Evolutionary conservation across 2,329 filamentous ascomycete species (phyloP).

Genomic region (Ophiostoma angusticollis): DNA sequence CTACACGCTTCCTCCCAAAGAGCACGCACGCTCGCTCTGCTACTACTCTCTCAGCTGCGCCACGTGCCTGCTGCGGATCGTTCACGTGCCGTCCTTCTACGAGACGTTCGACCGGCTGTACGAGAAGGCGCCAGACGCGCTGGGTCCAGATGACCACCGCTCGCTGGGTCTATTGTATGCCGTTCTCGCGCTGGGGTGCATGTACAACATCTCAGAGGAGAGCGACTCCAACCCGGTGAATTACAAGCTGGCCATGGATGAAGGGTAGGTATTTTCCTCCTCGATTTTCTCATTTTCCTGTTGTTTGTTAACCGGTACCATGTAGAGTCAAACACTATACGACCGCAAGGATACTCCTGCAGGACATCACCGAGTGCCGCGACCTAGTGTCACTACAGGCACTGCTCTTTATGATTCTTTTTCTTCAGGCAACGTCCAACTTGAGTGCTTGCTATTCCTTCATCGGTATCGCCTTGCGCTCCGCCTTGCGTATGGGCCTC

Average conservation of each 20-base stretch:
- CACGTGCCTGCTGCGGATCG: conserved; percentile 50
- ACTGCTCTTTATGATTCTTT: conserved; percentile 67
- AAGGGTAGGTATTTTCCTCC: conserved; percentile 34
- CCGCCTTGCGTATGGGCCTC: conserved; percentile 63
- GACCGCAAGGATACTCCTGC: conserved; percentile 50
- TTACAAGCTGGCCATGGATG: conserved; percentile 39
- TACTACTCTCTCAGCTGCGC: conserved; percentile 44
- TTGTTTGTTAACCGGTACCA: not conserved
- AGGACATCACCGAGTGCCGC: conserved; percentile 55
- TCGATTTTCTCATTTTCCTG: conserved; percentile 1
- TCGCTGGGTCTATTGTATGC: conserved; percentile 61
- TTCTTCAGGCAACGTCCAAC: conserved; percentile 67
- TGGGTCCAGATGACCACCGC: conserved; percentile 50
- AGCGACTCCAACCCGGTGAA: conserved; percentile 32
- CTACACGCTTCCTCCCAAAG: conserved; percentile 57
- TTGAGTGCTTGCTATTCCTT: conserved; percentile 70
- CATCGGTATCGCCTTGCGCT: conserved; percentile 63
- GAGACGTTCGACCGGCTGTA: conserved; percentile 67
- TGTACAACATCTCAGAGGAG: conserved; percentile 51
- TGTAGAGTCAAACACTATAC: conserved; percentile 62
- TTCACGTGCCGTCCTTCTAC: conserved; percentile 75
- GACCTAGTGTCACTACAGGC: conserved; percentile 64
- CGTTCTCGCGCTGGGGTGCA: conserved; percentile 57
- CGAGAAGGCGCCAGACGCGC: conserved; percentile 48
- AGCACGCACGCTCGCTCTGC: conserved; percentile 39